phyloP scores from a whole-genome alignment of 371 early-diverging fungal genomes.

The Phascolomyces articulosus region DNA sequence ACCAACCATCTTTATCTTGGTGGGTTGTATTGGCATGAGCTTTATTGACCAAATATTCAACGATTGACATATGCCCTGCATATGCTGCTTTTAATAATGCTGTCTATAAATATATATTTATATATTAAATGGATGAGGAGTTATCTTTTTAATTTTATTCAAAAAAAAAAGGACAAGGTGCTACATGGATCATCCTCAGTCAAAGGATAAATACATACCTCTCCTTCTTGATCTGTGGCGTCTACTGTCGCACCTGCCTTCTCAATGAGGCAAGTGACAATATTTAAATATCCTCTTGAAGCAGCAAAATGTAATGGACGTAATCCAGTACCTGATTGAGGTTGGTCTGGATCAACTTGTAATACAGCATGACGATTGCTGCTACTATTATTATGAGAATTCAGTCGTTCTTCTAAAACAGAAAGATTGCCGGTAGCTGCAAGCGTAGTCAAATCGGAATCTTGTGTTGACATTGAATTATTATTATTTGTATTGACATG shows the following conservation, averaged over 20 bases:
- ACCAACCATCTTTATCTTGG: slow-evolving; percentile 82
- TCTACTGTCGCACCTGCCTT: slow-evolving; percentile 65
- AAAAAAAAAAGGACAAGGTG: not conserved
- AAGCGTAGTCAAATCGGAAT: slow-evolving; percentile 25
- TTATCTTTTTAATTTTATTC: too few relatives aligned
- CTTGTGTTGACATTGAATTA: not conserved
- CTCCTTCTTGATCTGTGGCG: slow-evolving; percentile 67
- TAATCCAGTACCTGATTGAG: slow-evolving; percentile 58
- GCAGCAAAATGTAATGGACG: slow-evolving; percentile 74
- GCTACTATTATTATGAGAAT: not conserved
- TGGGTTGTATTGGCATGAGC: slow-evolving; percentile 62
- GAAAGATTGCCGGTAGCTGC: slow-evolving; percentile 14
- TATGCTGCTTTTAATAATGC: slow-evolving; percentile 80
- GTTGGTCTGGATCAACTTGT: slow-evolving; percentile 14
- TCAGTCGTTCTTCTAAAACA: slow-evolving; percentile 1
- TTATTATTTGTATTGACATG: not conserved
- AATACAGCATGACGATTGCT: too few relatives aligned
- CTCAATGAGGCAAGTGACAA: slow-evolving; percentile 65
- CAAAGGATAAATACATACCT: slow-evolving; percentile 56
- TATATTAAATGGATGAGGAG: not conserved
- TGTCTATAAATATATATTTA: slow-evolving; percentile 51
- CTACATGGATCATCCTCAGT: too few relatives aligned
- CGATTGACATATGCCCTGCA: slow-evolving; percentile 63
- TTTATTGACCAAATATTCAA: slow-evolving; percentile 59
- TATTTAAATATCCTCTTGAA: slow-evolving; percentile 64